These are phyloP conservation scores for Rutstroemia sp. DNA, from an alignment of 2,329 filamentous ascomycete species.

Conservation along the genomic window DNA sequence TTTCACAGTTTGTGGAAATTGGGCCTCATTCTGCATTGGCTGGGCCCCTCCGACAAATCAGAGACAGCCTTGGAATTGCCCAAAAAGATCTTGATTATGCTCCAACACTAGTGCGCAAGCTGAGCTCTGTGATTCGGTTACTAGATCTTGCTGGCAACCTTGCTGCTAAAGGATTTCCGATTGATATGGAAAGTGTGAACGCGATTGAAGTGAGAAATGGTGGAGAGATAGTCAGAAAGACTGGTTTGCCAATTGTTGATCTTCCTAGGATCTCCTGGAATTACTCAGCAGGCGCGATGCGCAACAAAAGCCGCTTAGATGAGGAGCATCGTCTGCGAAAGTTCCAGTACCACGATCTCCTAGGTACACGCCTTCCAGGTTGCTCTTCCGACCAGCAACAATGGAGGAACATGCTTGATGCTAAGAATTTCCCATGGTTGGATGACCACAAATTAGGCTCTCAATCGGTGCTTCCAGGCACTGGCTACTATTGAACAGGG, in stretches of 20 bases:
- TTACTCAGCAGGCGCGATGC: slow-evolving; percentile 26
- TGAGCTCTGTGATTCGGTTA: slow-evolving; percentile 2
- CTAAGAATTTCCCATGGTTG: slow-evolving; percentile 39
- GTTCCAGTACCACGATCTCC: slow-evolving; percentile 41
- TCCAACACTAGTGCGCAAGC: slow-evolving; percentile 9
- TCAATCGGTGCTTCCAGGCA: slow-evolving; percentile 39
- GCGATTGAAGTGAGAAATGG: slow-evolving; percentile 18
- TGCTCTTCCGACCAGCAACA: slow-evolving; percentile 29
- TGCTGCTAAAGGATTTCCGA: slow-evolving; percentile 1
- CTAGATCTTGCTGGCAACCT: slow-evolving; percentile 10
- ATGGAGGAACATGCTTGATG: slow-evolving; percentile 9
- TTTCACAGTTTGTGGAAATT: slow-evolving; percentile 11
- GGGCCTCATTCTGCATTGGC: slow-evolving; percentile 14
- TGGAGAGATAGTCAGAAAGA: not conserved
- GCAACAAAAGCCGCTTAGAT: slow-evolving; percentile 25
- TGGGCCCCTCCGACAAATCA: slow-evolving; percentile 11
- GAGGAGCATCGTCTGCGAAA: slow-evolving; percentile 45
- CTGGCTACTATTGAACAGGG: too few relatives aligned
- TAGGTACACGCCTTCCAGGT: slow-evolving; percentile 32
- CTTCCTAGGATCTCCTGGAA: slow-evolving; percentile 42
- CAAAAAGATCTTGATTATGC: slow-evolving; percentile 25
- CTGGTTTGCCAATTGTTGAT: not conserved
- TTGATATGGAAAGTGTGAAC: slow-evolving; percentile 21
- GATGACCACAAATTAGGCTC: slow-evolving; percentile 44
- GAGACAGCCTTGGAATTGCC: not conserved